Base-by-base conservation (phyloP, 768 basidiomycete genomes). In the Butyriboletus loyo region DNA sequence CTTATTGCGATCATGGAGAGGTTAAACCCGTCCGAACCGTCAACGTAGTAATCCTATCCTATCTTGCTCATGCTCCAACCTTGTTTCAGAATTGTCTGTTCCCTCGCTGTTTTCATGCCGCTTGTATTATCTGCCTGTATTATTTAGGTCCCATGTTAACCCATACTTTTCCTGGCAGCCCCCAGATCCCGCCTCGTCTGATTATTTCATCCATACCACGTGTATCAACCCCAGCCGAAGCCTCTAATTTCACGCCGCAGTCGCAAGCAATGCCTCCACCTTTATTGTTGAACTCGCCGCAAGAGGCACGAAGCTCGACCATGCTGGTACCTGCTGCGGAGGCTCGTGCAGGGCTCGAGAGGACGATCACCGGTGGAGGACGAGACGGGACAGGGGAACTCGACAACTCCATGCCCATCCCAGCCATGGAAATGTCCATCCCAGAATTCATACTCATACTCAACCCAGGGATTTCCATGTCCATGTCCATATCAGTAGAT, bases 151-250 rank as follows among this genome's bases (percentile, higher is more conserved):
- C 57, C 50, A 39, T 56, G 30, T 52, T 56, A 28, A 49, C 46
- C 79, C 79, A 92, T 30, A 89, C 74, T 52, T 84, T 76, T 19
- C 88, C 89, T 36, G 86, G 74, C 48, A 92, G 63, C 5, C 87
- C 82, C 50, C 89, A 76, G 9, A 79, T 70, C 7, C 89, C 89
- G 4, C 89, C 89, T 15, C 90, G 75, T 42, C 90, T 76, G 56
- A 83, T 80, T 34, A 83, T 75, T 63, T 92, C 88, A 58, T 89
- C 88, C 62, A 91, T 69, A 22, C 72, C 73, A 32, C 81, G 78
- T 9, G 71, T 65, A 50, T 82, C 78, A 42, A 84, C 52, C 51
- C 82, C 83, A 30, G 71, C 67, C 3, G 55, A 49, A 17, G 60
- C 55, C 47, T 66, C 64, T 25, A 66, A 54, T 36, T 51, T 59